Evolutionary conservation across 352 stramenopile species (phyloP).

Genomic region (Globisporangium uncinulatum): DNA sequence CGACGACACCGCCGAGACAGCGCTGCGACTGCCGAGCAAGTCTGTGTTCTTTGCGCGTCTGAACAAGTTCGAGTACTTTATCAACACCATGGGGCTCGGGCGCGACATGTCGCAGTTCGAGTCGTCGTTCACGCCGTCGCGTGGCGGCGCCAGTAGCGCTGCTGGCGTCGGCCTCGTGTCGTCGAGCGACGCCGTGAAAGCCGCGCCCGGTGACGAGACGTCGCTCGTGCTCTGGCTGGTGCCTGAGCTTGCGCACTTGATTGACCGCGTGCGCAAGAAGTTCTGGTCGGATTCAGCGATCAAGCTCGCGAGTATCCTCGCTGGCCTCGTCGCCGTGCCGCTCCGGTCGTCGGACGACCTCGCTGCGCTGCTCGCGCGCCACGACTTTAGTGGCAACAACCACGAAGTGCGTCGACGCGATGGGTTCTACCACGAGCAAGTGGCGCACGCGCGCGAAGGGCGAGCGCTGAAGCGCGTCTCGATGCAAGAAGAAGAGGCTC

Average conservation of each 20-base stretch:
- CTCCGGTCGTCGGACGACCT: slow-evolving; percentile 70
- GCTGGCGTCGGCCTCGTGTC: slow-evolving; percentile 32
- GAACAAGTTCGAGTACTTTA: slow-evolving; percentile 84
- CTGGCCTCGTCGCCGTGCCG: slow-evolving; percentile 48
- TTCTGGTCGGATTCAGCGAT: slow-evolving; percentile 69
- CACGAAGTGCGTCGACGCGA: slow-evolving; percentile 72
- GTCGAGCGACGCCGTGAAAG: slow-evolving; percentile 51
- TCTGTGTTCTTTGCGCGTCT: slow-evolving; percentile 69
- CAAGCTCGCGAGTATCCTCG: slow-evolving; percentile 60
- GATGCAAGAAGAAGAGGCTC: slow-evolving; percentile 53
- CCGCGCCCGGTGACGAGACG: slow-evolving; percentile 66
- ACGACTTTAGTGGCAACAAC: slow-evolving; percentile 67
- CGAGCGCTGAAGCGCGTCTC: slow-evolving; percentile 42
- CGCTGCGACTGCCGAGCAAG: slow-evolving; percentile 37
- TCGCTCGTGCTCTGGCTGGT: slow-evolving; percentile 75
- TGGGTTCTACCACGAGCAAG: slow-evolving; percentile 81
- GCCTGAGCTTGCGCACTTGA: slow-evolving; percentile 60
- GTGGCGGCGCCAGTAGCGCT: slow-evolving; percentile 15
- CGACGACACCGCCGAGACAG: background rate
- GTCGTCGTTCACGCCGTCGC: slow-evolving; percentile 63
- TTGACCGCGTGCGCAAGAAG: slow-evolving; percentile 58
- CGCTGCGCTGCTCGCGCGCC: slow-evolving; percentile 35
- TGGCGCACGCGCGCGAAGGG: slow-evolving; percentile 72
- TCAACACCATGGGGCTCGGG: slow-evolving; percentile 70
- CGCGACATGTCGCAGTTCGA: slow-evolving; percentile 68